Conservation (phyloP, 208 protist genomes). For the Acanthamoeba healyi region DNA sequence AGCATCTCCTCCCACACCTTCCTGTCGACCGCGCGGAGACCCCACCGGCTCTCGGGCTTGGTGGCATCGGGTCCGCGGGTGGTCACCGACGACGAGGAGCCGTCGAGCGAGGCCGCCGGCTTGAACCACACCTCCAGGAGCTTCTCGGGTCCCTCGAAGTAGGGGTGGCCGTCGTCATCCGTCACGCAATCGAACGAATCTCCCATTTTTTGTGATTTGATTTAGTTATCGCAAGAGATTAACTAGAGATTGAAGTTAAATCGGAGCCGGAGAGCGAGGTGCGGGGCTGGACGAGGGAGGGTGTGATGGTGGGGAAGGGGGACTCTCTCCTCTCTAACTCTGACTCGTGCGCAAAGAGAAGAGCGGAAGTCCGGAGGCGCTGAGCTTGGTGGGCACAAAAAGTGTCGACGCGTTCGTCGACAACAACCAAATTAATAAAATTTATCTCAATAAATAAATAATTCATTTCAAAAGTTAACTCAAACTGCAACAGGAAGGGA, state of each 20-base stretch:
- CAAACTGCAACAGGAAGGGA: neutral
- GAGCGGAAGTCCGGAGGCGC: neutral
- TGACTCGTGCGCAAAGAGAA: neutral
- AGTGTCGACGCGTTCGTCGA: neutral
- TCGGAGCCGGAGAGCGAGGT: neutral
- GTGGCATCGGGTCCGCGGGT: neutral
- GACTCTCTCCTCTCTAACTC: neutral
- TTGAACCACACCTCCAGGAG: constrained; percentile 71
- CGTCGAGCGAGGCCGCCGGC: neutral
- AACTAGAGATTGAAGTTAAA: neutral
- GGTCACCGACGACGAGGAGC: neutral
- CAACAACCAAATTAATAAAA: no score
- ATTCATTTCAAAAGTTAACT: neutral
- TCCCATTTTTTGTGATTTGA: neutral
- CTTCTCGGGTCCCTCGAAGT: constrained; percentile 76
- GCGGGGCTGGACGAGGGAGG: neutral
- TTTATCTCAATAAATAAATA: neutral
- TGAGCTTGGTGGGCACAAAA: neutral
- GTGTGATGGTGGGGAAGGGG: neutral
- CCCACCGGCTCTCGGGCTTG: constrained; percentile 4
- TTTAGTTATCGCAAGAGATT: neutral
- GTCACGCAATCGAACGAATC: constrained; percentile 33
- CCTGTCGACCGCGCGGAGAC: constrained; percentile 75
- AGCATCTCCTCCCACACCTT: constrained; percentile 84
- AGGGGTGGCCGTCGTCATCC: neutral